These are phyloP conservation scores for Speleostelium caveatum DNA, from an alignment of 78 protist genomes.

Conservation along the genomic window DNA sequence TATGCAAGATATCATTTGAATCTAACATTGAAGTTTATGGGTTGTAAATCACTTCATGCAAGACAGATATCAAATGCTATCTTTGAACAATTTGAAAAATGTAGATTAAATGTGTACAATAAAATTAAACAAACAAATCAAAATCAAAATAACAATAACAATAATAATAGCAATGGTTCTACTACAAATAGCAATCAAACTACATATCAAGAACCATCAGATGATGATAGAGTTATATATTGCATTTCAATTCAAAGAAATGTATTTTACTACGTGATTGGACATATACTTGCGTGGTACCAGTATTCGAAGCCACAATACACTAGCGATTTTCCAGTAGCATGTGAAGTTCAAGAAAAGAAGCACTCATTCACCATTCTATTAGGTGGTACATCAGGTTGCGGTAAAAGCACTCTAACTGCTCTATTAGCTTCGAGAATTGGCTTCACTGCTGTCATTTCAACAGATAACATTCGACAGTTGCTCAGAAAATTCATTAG, in stretches of 20 bases:
- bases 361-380: conserved; percentile 71
- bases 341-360: conserved; percentile 75
- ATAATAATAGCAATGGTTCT: neutral
- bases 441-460: conserved; percentile 83
- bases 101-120: conserved; percentile 14
- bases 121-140: neutral
- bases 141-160: neutral
- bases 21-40: conserved; percentile 68
- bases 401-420: conserved; percentile 86
- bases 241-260: conserved; percentile 48
- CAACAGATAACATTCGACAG: conserved; percentile 86
- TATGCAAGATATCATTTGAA: conserved; percentile 68
- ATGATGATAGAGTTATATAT: no score
- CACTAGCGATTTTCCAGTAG: conserved; percentile 53
- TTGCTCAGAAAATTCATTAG: conserved; percentile 60
- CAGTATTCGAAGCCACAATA: conserved; percentile 77
- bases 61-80: conserved; percentile 55
- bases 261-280: conserved; percentile 41
- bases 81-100: conserved; percentile 67
- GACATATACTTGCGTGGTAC: conserved; percentile 38
- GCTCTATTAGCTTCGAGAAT: conserved; percentile 78
- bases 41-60: conserved; percentile 70
- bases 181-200: neutral
- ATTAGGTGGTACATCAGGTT: conserved; percentile 86
- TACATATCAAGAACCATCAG: no score